Conservation (phyloP, 805 yeast genomes). For the Torulaspora quercuum region DNA sequence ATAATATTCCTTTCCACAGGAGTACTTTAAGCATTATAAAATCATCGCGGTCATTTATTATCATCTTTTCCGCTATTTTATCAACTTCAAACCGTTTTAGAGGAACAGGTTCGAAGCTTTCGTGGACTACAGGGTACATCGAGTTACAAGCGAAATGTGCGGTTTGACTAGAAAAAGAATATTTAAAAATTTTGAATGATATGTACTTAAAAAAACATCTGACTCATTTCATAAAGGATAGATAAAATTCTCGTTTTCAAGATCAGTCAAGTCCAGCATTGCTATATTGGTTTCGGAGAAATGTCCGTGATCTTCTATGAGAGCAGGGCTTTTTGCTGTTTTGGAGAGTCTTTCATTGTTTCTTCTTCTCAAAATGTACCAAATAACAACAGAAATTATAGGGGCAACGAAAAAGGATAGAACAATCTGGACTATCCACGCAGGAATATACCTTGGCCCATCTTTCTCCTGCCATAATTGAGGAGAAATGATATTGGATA, state of each 20-base stretch:
- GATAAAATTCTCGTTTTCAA: constrained; percentile 49
- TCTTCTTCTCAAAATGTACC: constrained; percentile 44
- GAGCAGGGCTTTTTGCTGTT: constrained; percentile 24
- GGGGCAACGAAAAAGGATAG: constrained; percentile 50
- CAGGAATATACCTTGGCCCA: constrained; percentile 45
- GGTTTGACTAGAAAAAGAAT: no score
- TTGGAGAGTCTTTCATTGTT: constrained; percentile 40
- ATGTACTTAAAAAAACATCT: no score
- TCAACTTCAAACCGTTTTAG: no score
- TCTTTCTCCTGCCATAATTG: constrained; percentile 51
- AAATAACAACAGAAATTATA: constrained; percentile 40
- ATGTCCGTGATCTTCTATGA: constrained; percentile 34
- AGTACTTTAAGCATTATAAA: no score
- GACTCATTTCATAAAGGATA: constrained; percentile 44
- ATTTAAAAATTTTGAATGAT: no score
- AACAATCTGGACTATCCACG: constrained; percentile 57
- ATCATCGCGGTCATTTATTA: no score
- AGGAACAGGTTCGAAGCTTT: no score
- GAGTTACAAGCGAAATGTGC: no score
- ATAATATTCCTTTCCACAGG: no score
- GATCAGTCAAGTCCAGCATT: constrained; percentile 51
- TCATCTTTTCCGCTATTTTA: no score
- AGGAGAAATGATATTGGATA: constrained; percentile 53
- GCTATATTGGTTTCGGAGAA: constrained; percentile 37
- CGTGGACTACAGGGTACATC: no score